These are phyloP conservation scores for Fusarium fracticaudum DNA, from an alignment of 2,329 filamentous ascomycete genomes.

Conservation along the genomic window DNA sequence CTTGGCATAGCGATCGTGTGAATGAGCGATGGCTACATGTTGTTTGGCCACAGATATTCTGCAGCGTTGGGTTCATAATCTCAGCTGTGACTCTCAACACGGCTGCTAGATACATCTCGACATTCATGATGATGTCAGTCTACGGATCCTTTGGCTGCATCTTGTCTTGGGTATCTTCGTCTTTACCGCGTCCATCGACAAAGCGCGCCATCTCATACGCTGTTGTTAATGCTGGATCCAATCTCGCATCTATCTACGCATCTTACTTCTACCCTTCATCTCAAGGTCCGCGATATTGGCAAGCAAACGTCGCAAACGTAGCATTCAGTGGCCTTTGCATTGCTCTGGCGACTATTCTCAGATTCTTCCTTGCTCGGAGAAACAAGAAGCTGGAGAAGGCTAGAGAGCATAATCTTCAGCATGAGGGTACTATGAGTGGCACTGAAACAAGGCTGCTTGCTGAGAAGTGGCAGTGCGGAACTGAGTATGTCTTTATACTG, in stretches of 20 bases:
- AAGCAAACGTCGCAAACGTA: neutral
- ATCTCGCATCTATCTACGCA: slow-evolving; percentile 5
- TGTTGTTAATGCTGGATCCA: neutral
- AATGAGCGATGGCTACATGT: slow-evolving; percentile 11
- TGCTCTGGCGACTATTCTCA: neutral
- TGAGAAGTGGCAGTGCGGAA: slow-evolving; percentile 12
- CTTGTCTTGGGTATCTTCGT: slow-evolving; percentile 4
- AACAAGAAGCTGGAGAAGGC: slow-evolving; percentile 1
- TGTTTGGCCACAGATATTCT: slow-evolving; percentile 12
- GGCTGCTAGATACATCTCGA: slow-evolving; percentile 8
- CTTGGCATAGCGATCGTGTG: slow-evolving; percentile 1
- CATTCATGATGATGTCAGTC: slow-evolving; percentile 20
- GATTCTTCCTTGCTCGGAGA: neutral
- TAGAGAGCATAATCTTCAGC: neutral
- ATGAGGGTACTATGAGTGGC: neutral
- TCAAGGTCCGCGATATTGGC: slow-evolving; percentile 6
- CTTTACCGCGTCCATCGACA: slow-evolving; percentile 2
- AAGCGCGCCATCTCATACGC: slow-evolving; percentile 11
- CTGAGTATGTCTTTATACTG: neutral
- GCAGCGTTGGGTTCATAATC: slow-evolving; percentile 6
- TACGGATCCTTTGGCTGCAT: slow-evolving; percentile 15
- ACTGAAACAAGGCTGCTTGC: neutral
- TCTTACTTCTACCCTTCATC: slow-evolving; percentile 1
- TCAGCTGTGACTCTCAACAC: slow-evolving; percentile 5
- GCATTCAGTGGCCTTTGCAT: slow-evolving; percentile 14